Percentiles rank a stretch among this genome's conserved stretches.
Evolutionary conservation across 352 stramenopile genomes (phyloP).

Genomic region (Globisporangium nunn): DNA sequence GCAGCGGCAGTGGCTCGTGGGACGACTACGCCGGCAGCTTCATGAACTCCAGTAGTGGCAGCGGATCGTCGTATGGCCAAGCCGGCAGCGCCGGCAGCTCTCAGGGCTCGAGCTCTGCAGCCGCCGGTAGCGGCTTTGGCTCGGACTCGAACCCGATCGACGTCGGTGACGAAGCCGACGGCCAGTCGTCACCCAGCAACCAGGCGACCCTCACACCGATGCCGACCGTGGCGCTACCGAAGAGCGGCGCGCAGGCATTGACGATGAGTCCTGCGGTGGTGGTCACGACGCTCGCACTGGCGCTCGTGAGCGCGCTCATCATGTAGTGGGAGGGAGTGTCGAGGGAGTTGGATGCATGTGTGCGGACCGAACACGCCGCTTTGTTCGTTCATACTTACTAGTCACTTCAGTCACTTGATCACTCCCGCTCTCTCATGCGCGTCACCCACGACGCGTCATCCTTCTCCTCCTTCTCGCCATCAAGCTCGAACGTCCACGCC

Average conservation of each 20-base stretch:
- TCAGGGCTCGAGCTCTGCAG: background rate
- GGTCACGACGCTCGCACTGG: background rate
- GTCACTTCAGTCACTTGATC: too few relatives aligned
- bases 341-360: background rate
- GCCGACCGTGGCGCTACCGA: background rate
- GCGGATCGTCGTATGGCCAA: too few relatives aligned
- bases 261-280: background rate
- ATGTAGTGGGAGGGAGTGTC: background rate
- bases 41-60: too few relatives aligned
- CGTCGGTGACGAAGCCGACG: background rate
- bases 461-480: too few relatives aligned
- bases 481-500: conserved; percentile 12
- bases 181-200: background rate
- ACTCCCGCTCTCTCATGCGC: too few relatives aligned
- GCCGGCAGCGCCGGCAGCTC: background rate
- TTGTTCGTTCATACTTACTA: too few relatives aligned
- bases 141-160: background rate
- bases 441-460: too few relatives aligned
- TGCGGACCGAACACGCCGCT: too few relatives aligned
- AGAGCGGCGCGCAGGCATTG: background rate
- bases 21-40: background rate
- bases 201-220: background rate
- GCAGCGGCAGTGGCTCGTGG: background rate
- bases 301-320: conserved; percentile 1
- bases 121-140: background rate